Percentiles rank a stretch among this genome's conserved stretches.
Evolutionary conservation across 805 yeast genomes (phyloP).

Genomic region (Schwanniomyces polymorphus): DNA sequence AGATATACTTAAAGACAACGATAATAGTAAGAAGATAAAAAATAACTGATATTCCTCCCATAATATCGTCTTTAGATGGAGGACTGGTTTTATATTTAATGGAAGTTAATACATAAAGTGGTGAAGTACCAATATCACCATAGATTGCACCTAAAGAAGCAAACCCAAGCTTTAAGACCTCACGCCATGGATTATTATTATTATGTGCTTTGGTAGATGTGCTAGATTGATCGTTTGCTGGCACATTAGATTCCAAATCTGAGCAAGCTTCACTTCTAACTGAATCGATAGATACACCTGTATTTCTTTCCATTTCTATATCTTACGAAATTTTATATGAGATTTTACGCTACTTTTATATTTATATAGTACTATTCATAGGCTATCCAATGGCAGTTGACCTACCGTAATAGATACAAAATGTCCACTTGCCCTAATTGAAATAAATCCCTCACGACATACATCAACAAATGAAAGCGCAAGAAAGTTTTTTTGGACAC

Average conservation of each 20-base stretch:
- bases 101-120: slow-evolving; percentile 49
- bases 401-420: neutral
- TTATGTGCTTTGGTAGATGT: neutral
- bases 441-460: neutral
- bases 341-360: neutral
- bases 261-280: slow-evolving; percentile 1
- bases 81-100: slow-evolving; percentile 22
- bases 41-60: slow-evolving; percentile 53
- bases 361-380: neutral
- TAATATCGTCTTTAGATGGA: slow-evolving; percentile 40
- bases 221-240: neutral
- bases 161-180: slow-evolving; percentile 31
- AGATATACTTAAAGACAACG: slow-evolving; percentile 52
- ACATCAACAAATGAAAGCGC: neutral
- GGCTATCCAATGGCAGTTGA: neutral
- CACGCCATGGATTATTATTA: slow-evolving; percentile 12
- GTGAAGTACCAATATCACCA: slow-evolving; percentile 66
- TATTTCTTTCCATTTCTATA: neutral
- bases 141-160: slow-evolving; percentile 62
- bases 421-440: neutral
- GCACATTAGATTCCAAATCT: slow-evolving; percentile 4
- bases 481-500: neutral
- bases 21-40: slow-evolving; percentile 56
- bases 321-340: neutral
- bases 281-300: too few species aligned